Conservation (phyloP, 2,329 filamentous ascomycete genomes). For the Apiospora malaysiana region DNA sequence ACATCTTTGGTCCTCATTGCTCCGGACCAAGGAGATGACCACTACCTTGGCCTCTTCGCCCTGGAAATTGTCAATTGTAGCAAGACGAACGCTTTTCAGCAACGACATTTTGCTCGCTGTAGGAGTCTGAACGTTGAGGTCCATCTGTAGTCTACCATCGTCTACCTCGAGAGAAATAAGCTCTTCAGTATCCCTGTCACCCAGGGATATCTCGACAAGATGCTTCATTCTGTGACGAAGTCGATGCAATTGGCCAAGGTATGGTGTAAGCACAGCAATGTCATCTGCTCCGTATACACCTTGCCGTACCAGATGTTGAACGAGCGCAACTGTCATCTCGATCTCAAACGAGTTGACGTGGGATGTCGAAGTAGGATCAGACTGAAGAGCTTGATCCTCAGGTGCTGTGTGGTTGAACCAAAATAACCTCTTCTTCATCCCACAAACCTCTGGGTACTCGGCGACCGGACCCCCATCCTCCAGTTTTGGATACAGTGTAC, state of each 20-base stretch:
- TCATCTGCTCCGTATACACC: constrained; percentile 64
- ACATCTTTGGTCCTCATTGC: constrained; percentile 62
- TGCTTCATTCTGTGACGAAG: constrained; percentile 51
- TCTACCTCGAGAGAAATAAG: constrained; percentile 49
- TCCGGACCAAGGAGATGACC: constrained; percentile 73
- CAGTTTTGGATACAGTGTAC: constrained; percentile 59
- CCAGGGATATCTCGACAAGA: constrained; percentile 66
- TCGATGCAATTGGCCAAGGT: constrained; percentile 61
- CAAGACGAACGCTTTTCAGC: constrained; percentile 56
- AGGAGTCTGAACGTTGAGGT: constrained; percentile 20
- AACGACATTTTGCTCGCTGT: constrained; percentile 48
- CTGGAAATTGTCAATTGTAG: constrained; percentile 79
- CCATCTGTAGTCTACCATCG: constrained; percentile 26
- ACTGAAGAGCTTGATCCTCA: constrained; percentile 35
- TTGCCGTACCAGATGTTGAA: constrained; percentile 70
- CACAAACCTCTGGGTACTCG: constrained; percentile 50
- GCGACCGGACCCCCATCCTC: constrained; percentile 49
- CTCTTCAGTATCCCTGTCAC: constrained; percentile 65
- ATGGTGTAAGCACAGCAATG: constrained; percentile 75
- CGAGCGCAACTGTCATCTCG: constrained; percentile 65
- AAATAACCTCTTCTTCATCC: constrained; percentile 55
- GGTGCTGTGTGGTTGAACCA: constrained; percentile 48
- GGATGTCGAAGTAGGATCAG: constrained; percentile 48
- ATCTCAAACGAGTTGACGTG: constrained; percentile 66
- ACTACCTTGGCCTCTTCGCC: constrained; percentile 78